Conservation (phyloP, 2,329 filamentous ascomycete genomes). For the Diplodia scrobiculata region DNA sequence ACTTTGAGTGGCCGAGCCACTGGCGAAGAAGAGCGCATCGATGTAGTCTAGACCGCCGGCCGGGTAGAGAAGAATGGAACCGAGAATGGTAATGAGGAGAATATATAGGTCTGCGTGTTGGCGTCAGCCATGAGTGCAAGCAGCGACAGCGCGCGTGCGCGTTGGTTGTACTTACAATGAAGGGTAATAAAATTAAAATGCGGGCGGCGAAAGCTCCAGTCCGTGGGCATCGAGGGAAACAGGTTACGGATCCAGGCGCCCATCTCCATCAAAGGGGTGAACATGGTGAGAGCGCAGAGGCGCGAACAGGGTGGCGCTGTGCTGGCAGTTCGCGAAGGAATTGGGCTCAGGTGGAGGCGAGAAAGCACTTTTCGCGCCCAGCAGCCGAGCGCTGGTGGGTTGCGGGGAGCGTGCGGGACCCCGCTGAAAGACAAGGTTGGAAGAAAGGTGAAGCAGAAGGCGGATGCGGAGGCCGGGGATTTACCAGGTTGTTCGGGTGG, state of each 20-base stretch:
- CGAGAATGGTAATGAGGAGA: slow-evolving; percentile 69
- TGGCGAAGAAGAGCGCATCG: slow-evolving; percentile 86
- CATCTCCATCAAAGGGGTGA: slow-evolving; percentile 38
- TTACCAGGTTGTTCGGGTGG: background rate
- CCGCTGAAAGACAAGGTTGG: slow-evolving; percentile 8
- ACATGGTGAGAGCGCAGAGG: slow-evolving; percentile 34
- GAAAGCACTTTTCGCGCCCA: background rate
- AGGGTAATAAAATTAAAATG: slow-evolving; percentile 79
- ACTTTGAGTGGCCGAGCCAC: slow-evolving; percentile 84
- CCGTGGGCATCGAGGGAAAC: slow-evolving; percentile 36
- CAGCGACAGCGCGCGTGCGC: slow-evolving; percentile 11
- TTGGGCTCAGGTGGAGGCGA: background rate
- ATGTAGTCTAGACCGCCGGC: slow-evolving; percentile 70
- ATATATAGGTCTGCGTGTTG: slow-evolving; percentile 72
- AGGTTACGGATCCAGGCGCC: slow-evolving; percentile 38
- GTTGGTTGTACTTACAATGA: slow-evolving; percentile 62
- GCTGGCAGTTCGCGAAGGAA: background rate
- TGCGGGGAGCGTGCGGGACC: slow-evolving; percentile 7
- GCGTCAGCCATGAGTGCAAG: background rate
- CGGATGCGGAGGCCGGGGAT: background rate
- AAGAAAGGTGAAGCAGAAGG: background rate
- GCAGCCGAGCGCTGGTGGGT: background rate
- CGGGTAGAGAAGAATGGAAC: slow-evolving; percentile 75
- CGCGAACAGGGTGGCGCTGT: background rate
- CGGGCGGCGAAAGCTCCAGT: slow-evolving; percentile 48